A percentile compares a stretch with the other conserved stretches of the same genome.
These are phyloP conservation scores for Panicum virgatum DNA, from an alignment of 202 grass and related monocot genomes.

Conservation along the genomic window DNA sequence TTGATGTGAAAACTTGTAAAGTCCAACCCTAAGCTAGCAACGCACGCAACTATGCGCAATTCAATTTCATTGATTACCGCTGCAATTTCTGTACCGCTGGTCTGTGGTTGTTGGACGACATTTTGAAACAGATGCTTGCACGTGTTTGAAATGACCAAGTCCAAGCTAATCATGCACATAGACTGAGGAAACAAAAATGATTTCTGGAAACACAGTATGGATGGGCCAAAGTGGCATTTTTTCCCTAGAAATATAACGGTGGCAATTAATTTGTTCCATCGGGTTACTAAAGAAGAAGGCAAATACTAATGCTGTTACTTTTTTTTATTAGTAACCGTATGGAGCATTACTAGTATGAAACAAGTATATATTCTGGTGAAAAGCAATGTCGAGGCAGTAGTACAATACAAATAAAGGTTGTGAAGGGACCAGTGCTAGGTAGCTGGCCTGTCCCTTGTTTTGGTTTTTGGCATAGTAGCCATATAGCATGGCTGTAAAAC, in stretches of 20 bases:
- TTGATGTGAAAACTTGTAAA: neutral
- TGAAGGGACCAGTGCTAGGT: slow-evolving; percentile 11
- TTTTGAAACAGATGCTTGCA: slow-evolving; percentile 14
- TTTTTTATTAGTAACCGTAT: neutral
- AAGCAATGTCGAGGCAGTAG: too few species aligned
- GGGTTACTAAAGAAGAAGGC: too few species aligned
- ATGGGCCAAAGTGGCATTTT: neutral
- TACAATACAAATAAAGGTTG: neutral
- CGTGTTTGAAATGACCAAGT: neutral
- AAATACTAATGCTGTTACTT: too few species aligned
- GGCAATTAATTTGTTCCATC: too few species aligned
- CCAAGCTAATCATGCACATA: neutral
- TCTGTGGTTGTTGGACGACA: neutral
- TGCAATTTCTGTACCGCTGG: neutral
- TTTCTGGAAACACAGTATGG: neutral
- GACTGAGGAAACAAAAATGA: neutral
- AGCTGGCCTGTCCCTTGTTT: slow-evolving; percentile 30
- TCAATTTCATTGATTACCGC: slow-evolving; percentile 5
- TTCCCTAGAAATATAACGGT: neutral
- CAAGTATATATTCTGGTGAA: too few species aligned
- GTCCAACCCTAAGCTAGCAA: neutral
- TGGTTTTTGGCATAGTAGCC: neutral
- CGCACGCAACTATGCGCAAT: neutral
- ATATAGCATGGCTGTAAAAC: neutral
- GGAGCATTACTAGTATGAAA: neutral